These are phyloP conservation scores for Kockovaella imperatae DNA, from an alignment of 768 basidiomycete species.

Conservation along the genomic window DNA sequence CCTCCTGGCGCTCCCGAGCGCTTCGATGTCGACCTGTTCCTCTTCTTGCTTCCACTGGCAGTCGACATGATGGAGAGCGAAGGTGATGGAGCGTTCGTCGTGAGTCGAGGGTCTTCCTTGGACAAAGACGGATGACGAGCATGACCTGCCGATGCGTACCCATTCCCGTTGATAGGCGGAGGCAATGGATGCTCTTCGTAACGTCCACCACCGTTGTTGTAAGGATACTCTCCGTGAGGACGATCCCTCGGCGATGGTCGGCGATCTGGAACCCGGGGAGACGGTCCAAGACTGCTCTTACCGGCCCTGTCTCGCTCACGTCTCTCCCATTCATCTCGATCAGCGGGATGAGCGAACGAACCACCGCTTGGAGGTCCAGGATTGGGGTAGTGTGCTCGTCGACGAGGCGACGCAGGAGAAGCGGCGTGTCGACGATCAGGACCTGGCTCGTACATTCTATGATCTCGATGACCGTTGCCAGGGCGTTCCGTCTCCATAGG, in stretches of 20 bases:
- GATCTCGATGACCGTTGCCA: slow-evolving; percentile 11
- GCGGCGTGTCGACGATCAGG: slow-evolving; percentile 20
- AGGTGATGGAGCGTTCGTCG: slow-evolving; percentile 28
- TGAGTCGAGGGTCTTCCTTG: slow-evolving; percentile 19
- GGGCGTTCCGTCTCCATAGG: slow-evolving; percentile 38
- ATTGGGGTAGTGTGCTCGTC: slow-evolving; percentile 18
- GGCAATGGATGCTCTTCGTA: slow-evolving; percentile 21
- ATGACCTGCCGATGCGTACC: too few species aligned
- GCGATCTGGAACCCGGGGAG: slow-evolving; percentile 39
- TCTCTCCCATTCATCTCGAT: slow-evolving; percentile 47
- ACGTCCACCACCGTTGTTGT: slow-evolving; percentile 18
- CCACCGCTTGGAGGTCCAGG: too few species aligned
- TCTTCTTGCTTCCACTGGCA: slow-evolving; percentile 1
- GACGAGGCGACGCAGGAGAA: slow-evolving; percentile 30
- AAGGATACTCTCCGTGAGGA: slow-evolving; percentile 43
- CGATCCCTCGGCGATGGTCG: slow-evolving; percentile 52
- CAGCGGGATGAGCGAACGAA: too few species aligned
- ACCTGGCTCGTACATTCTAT: slow-evolving; percentile 16
- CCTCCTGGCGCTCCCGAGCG: slow-evolving; percentile 14
- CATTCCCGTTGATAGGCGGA: neutral
- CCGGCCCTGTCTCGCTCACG: slow-evolving; percentile 4
- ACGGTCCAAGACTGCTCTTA: slow-evolving; percentile 17
- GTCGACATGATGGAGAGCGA: neutral
- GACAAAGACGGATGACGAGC: slow-evolving; percentile 22
- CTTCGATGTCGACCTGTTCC: slow-evolving; percentile 6